Percentiles rank a stretch among this genome's conserved stretches.
phyloP scores from a whole-genome alignment of 2,329 filamentous ascomycete species.

The Madurella mycetomatis region DNA sequence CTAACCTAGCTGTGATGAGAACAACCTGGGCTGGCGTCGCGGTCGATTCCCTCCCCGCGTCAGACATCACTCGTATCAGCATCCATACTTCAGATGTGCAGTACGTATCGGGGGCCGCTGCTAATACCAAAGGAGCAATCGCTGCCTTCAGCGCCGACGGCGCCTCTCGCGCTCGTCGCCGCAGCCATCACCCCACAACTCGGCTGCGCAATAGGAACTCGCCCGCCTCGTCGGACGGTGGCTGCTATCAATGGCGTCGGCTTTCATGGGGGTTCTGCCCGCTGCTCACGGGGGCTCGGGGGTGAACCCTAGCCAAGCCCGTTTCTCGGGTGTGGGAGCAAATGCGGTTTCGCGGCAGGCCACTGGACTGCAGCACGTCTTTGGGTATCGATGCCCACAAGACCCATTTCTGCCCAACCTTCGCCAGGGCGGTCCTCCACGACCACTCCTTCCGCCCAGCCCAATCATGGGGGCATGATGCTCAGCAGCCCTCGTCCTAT shows the following conservation, averaged over 20 bases:
- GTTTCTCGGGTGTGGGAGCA: constrained; percentile 22
- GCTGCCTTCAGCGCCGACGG: neutral
- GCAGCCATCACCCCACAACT: constrained; percentile 9
- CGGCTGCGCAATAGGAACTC: constrained; percentile 9
- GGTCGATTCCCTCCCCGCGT: no score
- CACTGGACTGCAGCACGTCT: constrained; percentile 22
- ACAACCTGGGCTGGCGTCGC: no score
- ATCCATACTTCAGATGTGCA: no score
- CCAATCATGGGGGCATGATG: constrained; percentile 22
- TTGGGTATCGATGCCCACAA: constrained; percentile 32
- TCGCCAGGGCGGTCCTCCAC: constrained; percentile 25
- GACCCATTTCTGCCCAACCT: constrained; percentile 32
- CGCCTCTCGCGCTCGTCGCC: neutral
- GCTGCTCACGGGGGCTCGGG: constrained; percentile 22
- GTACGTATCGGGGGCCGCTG: neutral
- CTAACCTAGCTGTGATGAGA: no score
- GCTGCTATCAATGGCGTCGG: constrained; percentile 6
- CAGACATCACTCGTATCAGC: no score
- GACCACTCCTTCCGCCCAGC: constrained; percentile 29
- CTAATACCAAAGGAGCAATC: neutral
- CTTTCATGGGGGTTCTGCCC: constrained; percentile 9
- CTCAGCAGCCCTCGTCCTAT: constrained; percentile 16
- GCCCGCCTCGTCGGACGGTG: constrained; percentile 5
- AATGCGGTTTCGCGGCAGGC: constrained; percentile 18
- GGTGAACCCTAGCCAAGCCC: constrained; percentile 17